These are phyloP conservation scores for Sambucus nigra DNA, from an alignment of 129 eudicot genomes.

Conservation along the genomic window DNA sequence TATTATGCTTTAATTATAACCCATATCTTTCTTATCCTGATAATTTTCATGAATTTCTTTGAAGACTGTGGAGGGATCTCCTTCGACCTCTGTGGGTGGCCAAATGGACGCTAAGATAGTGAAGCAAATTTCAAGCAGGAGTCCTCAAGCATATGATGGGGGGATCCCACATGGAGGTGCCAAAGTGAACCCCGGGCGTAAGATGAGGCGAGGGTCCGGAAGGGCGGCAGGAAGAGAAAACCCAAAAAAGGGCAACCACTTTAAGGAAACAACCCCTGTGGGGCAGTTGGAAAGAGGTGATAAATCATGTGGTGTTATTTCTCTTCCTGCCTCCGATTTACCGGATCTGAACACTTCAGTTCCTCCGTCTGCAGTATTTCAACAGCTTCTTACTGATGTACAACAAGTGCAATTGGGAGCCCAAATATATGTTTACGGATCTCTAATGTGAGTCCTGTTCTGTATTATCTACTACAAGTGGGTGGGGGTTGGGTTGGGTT, in stretches of 20 bases:
- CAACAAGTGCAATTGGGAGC: slow-evolving; percentile 97
- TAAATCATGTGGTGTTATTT: slow-evolving; percentile 22
- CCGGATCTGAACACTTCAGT: slow-evolving; percentile 59
- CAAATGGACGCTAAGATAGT: slow-evolving; percentile 19
- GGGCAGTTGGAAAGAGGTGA: slow-evolving; percentile 18
- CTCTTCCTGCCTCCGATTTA: slow-evolving; percentile 33
- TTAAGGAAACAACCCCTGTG: slow-evolving; percentile 32
- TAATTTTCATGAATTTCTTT: slow-evolving; percentile 2
- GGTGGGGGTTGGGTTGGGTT: no score
- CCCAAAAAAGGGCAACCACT: slow-evolving; percentile 34
- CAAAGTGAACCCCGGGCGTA: slow-evolving; percentile 47
- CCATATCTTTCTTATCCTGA: neutral
- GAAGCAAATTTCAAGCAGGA: slow-evolving; percentile 18
- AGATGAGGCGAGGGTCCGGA: slow-evolving; percentile 45
- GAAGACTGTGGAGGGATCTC: slow-evolving; percentile 37
- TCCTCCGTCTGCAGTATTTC: slow-evolving; percentile 29
- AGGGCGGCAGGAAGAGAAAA: slow-evolving; percentile 42
- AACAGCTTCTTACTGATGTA: slow-evolving; percentile 71
- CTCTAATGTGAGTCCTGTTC: slow-evolving; percentile 59
- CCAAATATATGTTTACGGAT: slow-evolving; percentile 91
- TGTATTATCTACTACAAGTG: neutral
- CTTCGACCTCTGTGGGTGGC: slow-evolving; percentile 23
- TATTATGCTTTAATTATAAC: slow-evolving; percentile 2
- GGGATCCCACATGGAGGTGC: slow-evolving; percentile 21
- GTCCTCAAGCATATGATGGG: slow-evolving; percentile 24